Evolutionary conservation across 2,329 filamentous ascomycete genomes (phyloP).

Genomic region (Ilyonectria robusta): DNA sequence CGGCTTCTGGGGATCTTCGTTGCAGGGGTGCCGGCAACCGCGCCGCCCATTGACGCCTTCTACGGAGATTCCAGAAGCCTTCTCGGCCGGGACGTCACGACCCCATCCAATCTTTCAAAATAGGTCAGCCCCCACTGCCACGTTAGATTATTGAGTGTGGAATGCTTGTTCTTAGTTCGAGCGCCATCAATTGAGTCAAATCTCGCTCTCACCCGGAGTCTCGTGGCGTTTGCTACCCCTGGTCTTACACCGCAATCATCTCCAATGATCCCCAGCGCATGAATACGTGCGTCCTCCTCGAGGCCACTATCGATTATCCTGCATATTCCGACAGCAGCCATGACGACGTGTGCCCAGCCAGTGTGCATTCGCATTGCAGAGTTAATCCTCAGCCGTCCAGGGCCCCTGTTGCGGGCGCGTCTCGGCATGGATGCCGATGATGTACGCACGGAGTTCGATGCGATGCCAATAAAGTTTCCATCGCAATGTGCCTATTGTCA

Average conservation of each 20-base stretch:
- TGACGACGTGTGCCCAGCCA: not conserved
- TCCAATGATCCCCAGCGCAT: conserved; percentile 11
- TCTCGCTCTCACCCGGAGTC: not conserved
- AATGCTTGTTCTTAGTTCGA: not conserved
- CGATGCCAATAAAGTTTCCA: conserved; percentile 11
- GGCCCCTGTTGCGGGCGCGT: conserved; percentile 1
- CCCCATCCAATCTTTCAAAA: conserved; percentile 21
- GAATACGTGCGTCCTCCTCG: conserved; percentile 16
- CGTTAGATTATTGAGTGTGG: conserved; percentile 1
- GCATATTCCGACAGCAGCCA: conserved; percentile 5
- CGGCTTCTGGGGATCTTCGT: conserved; percentile 43
- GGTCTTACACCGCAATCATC: not conserved
- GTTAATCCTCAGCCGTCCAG: not conserved
- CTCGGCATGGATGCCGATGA: conserved; percentile 4
- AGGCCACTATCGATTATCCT: conserved; percentile 16
- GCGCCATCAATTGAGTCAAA: conserved; percentile 12
- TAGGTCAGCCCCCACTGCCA: conserved; percentile 20
- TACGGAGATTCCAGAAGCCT: conserved; percentile 42
- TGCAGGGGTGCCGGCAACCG: conserved; percentile 38
- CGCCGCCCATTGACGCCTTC: conserved; percentile 30
- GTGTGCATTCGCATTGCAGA: not conserved
- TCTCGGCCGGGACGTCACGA: conserved; percentile 39
- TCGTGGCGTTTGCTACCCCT: not conserved
- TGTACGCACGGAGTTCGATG: not conserved
- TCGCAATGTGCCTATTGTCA: not conserved